These are phyloP conservation scores for Penicillium antarcticum DNA, from an alignment of 495 filamentous ascomycete species.

Conservation along the genomic window DNA sequence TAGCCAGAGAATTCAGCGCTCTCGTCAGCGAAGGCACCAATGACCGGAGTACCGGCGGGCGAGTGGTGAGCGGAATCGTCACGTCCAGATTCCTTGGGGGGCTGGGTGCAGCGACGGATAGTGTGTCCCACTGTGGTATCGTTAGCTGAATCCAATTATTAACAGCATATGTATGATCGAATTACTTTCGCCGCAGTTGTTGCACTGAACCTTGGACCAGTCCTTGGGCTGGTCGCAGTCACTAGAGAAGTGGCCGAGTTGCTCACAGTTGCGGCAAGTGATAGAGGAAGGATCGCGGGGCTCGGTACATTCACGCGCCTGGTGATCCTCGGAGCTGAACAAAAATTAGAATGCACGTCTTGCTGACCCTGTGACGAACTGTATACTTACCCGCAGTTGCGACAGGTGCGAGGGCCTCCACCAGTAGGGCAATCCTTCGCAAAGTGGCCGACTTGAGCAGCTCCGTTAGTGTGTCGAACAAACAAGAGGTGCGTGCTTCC, in stretches of 20 bases:
- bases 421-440: constrained; percentile 72
- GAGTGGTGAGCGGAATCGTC: no score
- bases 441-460: constrained; percentile 69
- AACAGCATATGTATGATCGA: constrained; percentile 1
- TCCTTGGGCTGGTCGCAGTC: constrained; percentile 78
- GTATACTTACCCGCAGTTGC: constrained; percentile 56
- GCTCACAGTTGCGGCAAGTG: constrained; percentile 69
- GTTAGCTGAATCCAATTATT: constrained; percentile 8
- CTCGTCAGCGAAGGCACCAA: not conserved
- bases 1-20: no score
- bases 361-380: not conserved
- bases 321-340: constrained; percentile 49
- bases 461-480: constrained; percentile 9
- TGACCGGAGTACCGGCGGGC: no score
- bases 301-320: constrained; percentile 53
- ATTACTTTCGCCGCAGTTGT: constrained; percentile 67
- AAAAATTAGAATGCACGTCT: constrained; percentile 11
- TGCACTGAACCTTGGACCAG: constrained; percentile 72
- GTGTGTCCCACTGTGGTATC: constrained; percentile 60
- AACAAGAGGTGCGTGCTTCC: not conserved
- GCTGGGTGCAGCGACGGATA: constrained; percentile 55
- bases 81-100: not conserved
- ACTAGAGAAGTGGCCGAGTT: constrained; percentile 66
- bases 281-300: constrained; percentile 46
- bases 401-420: constrained; percentile 49